A percentile compares a stretch with the other conserved stretches of the same genome.
These are phyloP conservation scores for Trapa incisa DNA, from an alignment of 345 rosid genomes.

Conservation along the genomic window DNA sequence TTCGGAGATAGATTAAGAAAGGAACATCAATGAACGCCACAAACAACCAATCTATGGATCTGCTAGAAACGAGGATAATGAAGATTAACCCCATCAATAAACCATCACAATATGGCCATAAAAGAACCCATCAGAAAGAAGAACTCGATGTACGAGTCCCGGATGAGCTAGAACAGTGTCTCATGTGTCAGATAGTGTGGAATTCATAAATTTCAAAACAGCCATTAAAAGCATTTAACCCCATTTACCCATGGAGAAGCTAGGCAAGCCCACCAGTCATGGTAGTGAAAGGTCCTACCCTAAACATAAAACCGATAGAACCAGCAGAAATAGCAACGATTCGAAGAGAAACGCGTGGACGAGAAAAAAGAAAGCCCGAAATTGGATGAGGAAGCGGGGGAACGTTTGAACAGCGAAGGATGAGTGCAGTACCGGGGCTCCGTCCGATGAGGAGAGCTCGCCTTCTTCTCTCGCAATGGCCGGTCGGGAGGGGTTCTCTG, in stretches of 20 bases:
- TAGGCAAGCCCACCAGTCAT: not conserved
- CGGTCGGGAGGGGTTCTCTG: constrained; percentile 12
- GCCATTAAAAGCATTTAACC: not conserved
- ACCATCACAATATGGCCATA: not conserved
- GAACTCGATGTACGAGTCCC: no score
- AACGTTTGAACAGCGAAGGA: not conserved
- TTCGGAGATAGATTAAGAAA: not conserved
- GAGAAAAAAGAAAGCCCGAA: not conserved
- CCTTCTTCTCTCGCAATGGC: constrained; percentile 55
- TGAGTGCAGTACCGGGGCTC: constrained; percentile 20
- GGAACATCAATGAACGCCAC: not conserved
- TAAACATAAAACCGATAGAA: not conserved
- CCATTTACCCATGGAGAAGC: not conserved
- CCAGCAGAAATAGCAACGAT: not conserved
- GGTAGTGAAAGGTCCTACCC: not conserved
- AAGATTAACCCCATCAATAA: not conserved
- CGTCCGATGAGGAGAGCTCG: constrained; percentile 66
- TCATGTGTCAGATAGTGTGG: not conserved
- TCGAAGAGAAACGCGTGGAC: not conserved
- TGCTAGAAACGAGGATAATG: not conserved
- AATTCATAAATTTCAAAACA: not conserved
- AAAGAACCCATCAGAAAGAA: not conserved
- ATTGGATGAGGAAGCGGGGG: not conserved
- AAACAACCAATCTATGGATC: not conserved
- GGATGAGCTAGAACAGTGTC: not conserved